phyloP scores from a whole-genome alignment of 2,329 filamentous ascomycete species.

The Amauroascus verrucosus region DNA sequence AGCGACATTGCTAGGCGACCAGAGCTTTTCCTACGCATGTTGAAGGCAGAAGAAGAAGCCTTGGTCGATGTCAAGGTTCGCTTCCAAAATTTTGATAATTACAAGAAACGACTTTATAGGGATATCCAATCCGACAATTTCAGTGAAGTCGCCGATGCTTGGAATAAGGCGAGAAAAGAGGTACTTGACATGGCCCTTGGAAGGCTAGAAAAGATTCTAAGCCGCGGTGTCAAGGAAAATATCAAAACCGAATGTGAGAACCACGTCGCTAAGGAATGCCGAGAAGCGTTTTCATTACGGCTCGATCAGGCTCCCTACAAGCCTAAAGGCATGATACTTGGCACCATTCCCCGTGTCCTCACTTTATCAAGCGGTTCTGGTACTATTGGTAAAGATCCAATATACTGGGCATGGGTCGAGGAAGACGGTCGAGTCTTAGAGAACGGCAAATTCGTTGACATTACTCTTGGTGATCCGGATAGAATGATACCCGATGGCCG shows the following conservation, averaged over 20 bases:
- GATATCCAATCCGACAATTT: constrained; percentile 93
- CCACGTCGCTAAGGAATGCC: constrained; percentile 74
- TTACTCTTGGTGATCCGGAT: constrained; percentile 57
- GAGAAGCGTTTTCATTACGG: constrained; percentile 78
- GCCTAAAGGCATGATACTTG: constrained; percentile 81
- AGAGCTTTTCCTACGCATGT: constrained; percentile 90
- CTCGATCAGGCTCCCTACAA: constrained; percentile 95
- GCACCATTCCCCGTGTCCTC: constrained; percentile 77
- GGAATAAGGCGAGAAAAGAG: constrained; percentile 80
- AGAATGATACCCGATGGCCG: constrained; percentile 55
- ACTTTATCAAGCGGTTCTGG: constrained; percentile 78
- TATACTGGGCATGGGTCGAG: constrained; percentile 86
- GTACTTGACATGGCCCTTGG: constrained; percentile 70
- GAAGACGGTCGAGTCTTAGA: constrained; percentile 84
- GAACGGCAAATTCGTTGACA: constrained; percentile 74
- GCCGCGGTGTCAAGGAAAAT: constrained; percentile 88
- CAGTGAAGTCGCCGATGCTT: constrained; percentile 86
- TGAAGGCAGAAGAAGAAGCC: constrained; percentile 91
- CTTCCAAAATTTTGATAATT: constrained; percentile 64
- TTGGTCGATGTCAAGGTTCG: constrained; percentile 74
- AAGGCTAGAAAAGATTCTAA: constrained; percentile 73
- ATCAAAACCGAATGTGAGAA: constrained; percentile 91
- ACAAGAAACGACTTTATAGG: constrained; percentile 64
- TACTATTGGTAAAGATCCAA: constrained; percentile 61
- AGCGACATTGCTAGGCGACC: constrained; percentile 69